phyloP scores from a whole-genome alignment of 2,329 filamentous ascomycete genomes.

The Lojkania enalia region DNA sequence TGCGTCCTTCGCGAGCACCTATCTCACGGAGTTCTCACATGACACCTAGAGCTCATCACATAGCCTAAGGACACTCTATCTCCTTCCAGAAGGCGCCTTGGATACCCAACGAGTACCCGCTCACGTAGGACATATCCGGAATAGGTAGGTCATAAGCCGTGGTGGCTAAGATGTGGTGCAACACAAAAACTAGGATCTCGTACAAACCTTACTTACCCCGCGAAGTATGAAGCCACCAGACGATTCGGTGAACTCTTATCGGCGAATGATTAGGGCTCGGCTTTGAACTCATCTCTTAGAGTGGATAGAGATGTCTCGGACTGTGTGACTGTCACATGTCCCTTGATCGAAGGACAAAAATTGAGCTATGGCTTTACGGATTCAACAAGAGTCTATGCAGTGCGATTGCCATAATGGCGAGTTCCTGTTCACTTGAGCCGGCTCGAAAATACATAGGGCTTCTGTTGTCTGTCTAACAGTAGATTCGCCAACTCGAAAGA shows the following conservation, averaged over 20 bases:
- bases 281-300: neutral
- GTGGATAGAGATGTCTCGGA: neutral
- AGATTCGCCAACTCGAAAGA: too few relatives aligned
- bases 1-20: neutral
- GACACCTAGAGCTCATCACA: neutral
- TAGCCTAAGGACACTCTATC: neutral
- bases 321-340: conserved; percentile 31
- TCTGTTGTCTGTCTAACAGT: too few relatives aligned
- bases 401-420: too few relatives aligned
- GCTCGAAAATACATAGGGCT: too few relatives aligned
- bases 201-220: conserved; percentile 16
- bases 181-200: conserved; percentile 13
- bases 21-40: neutral
- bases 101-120: conserved; percentile 22
- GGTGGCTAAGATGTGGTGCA: conserved; percentile 19
- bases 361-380: too few relatives aligned
- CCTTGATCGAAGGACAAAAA: too few relatives aligned
- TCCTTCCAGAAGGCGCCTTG: neutral
- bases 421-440: too few relatives aligned
- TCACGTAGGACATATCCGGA: conserved; percentile 16
- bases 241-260: neutral
- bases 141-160: conserved; percentile 28
- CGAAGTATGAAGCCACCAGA: conserved; percentile 21
- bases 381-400: too few relatives aligned
- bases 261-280: conserved; percentile 8